Evolutionary conservation across 2,329 filamentous ascomycete genomes (phyloP).

Genomic region (Sporothrix brunneoviolacea): DNA sequence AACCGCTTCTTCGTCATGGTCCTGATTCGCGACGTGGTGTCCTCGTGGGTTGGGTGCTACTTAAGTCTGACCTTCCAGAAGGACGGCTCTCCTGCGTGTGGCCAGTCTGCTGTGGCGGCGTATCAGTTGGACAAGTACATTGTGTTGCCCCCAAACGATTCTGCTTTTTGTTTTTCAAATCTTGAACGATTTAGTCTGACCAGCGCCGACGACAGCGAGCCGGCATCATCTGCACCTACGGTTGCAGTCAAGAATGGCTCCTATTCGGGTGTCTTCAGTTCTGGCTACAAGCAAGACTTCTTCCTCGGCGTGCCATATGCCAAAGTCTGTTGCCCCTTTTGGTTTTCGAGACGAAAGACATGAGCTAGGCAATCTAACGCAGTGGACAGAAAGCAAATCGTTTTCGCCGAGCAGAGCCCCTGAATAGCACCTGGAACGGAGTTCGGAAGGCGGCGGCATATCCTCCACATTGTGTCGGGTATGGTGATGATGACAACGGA

Average conservation of each 20-base stretch:
- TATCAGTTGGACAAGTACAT: no score
- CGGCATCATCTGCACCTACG: constrained; percentile 9
- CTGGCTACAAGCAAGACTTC: constrained; percentile 38
- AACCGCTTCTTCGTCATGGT: no score
- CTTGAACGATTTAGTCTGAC: no score
- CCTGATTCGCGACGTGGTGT: not conserved
- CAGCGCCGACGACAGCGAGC: not conserved
- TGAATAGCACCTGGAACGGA: constrained; percentile 37
- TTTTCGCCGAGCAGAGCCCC: constrained; percentile 15
- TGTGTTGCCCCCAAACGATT: no score
- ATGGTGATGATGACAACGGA: constrained; percentile 30
- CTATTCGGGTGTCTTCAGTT: constrained; percentile 28
- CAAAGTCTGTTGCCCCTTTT: constrained; percentile 29
- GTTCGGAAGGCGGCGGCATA: constrained; percentile 37
- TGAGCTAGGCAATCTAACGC: no score
- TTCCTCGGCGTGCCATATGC: constrained; percentile 53
- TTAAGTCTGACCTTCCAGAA: not conserved
- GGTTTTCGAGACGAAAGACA: no score
- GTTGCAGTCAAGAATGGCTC: constrained; percentile 28
- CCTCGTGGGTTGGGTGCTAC: constrained; percentile 7
- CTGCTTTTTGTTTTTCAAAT: no score
- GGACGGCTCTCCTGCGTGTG: not conserved
- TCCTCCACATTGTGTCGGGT: constrained; percentile 42
- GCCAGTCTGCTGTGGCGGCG: no score
- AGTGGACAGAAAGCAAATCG: constrained; percentile 39